Percentiles rank a stretch among this genome's conserved stretches.
These are phyloP conservation scores for Lactarius sanguifluus DNA, from an alignment of 768 basidiomycete species.

Conservation along the genomic window DNA sequence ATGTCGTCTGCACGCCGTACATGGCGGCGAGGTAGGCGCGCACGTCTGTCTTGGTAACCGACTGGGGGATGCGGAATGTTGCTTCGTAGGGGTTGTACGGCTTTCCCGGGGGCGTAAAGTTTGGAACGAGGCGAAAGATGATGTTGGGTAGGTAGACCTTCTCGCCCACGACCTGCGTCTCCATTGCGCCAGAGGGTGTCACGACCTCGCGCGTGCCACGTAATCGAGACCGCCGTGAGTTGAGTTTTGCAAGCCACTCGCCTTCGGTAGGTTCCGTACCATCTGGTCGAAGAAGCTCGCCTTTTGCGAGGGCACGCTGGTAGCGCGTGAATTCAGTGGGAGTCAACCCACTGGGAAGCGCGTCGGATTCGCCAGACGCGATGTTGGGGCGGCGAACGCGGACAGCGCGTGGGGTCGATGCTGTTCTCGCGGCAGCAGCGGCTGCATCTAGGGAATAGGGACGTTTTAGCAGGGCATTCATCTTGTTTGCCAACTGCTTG, in stretches of 20 bases:
- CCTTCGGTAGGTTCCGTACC: constrained; percentile 43
- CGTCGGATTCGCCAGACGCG: constrained; percentile 43
- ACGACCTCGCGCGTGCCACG: constrained; percentile 54
- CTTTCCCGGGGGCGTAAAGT: constrained; percentile 69
- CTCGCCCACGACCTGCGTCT: constrained; percentile 67
- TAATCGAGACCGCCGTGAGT: constrained; percentile 59
- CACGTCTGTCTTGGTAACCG: constrained; percentile 89
- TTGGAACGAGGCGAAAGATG: constrained; percentile 78
- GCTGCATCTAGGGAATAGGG: constrained; percentile 45
- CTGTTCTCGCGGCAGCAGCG: constrained; percentile 54
- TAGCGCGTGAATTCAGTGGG: constrained; percentile 64
- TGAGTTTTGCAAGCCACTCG: constrained; percentile 60
- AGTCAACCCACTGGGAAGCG: constrained; percentile 56
- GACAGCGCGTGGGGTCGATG: constrained; percentile 73
- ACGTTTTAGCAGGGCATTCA: constrained; percentile 43
- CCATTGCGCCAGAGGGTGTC: constrained; percentile 43
- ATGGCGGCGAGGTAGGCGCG: constrained; percentile 79
- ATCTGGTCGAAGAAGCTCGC: constrained; percentile 43
- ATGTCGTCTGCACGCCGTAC: constrained; percentile 89
- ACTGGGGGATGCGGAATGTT: constrained; percentile 88
- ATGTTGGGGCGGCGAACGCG: constrained; percentile 57
- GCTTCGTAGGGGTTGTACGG: constrained; percentile 95
- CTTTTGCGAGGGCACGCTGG: constrained; percentile 54
- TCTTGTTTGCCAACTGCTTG: constrained; percentile 19
- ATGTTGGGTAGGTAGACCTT: constrained; percentile 89